Evolutionary conservation across 2,329 filamentous ascomycete genomes (phyloP).

Genomic region (Botrytis elliptica): DNA sequence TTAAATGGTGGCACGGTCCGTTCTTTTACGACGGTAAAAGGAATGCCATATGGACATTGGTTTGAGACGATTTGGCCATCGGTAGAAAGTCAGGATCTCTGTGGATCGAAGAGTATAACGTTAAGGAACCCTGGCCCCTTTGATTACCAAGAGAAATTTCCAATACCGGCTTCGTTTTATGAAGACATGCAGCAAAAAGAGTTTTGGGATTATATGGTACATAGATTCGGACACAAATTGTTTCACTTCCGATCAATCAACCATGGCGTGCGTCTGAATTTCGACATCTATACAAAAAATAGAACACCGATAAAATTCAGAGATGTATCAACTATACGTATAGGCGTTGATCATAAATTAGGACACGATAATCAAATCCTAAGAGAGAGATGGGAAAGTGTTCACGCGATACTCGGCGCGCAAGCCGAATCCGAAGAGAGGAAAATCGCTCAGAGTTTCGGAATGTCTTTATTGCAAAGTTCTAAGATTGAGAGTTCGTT

Average conservation of each 20-base stretch:
- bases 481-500: neutral
- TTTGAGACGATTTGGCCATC: slow-evolving; percentile 22
- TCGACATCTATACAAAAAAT: neutral
- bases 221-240: slow-evolving; percentile 23
- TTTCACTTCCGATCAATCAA: slow-evolving; percentile 22
- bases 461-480: neutral
- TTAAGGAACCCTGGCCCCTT: slow-evolving; percentile 21
- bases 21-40: neutral
- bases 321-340: neutral
- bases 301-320: neutral
- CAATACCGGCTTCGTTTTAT: slow-evolving; percentile 27
- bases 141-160: slow-evolving; percentile 20
- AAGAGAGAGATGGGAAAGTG: neutral
- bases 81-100: neutral
- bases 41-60: slow-evolving; percentile 26
- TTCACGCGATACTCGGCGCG: neutral
- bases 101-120: neutral
- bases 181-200: slow-evolving; percentile 29
- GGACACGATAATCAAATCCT: neutral
- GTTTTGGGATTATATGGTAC: slow-evolving; percentile 28
- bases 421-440: neutral
- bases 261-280: slow-evolving; percentile 13
- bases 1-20: neutral
- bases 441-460: neutral
- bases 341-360: neutral